Base-by-base conservation (phyloP, 2,329 filamentous ascomycete genomes). In the Cladobotryum protrusum region DNA sequence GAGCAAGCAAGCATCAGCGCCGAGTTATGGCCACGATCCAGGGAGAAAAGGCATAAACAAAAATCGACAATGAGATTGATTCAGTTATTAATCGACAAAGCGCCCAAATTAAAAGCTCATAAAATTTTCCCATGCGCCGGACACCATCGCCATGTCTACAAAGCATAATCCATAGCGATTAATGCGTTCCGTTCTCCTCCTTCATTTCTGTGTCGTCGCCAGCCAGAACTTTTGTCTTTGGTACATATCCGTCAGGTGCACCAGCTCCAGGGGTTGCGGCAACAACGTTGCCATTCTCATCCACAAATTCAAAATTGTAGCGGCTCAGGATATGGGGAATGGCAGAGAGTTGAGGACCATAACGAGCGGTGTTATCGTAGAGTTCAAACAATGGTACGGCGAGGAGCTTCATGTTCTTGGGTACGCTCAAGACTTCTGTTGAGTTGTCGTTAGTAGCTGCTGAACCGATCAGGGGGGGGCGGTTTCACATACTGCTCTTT, bases 351-450 rank as follows among this genome's bases (percentile, higher is more conserved):
- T 99, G 93, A 4, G 93, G 93, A 0, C 93, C 93, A 66, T 99
- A 99, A 52, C 93, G 79, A 12, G 86, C 87, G 1, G 89, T 96
- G 70, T 99, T 99, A 63, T 99, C 93, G 74, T 99, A 99, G 36
- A 99, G 82, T 72, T 99, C 93, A 70, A 97, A 97, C 1, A 99
- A 78, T 1, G 93, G 93, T 1, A 99, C 93, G 1, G 93, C 93
- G 37, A 99, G 85, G 19, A 99, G 83, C 68, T 99, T 99, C 93
- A 99, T 97, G 72, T 99, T 99, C 75, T 99, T 99, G 0, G 93
- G 93, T 8, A 99, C 93, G 62, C 88, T 95, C 40, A 99, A 79
- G 13, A 97, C 87, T 73, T 96, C 90, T 95, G 66, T 49, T 32
- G 33, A 47, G 54, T 40, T 48, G 45, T 41, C 18, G 33, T 49